Evolutionary conservation across 2,329 filamentous ascomycete genomes (phyloP).

Genomic region (Colletotrichum horii): DNA sequence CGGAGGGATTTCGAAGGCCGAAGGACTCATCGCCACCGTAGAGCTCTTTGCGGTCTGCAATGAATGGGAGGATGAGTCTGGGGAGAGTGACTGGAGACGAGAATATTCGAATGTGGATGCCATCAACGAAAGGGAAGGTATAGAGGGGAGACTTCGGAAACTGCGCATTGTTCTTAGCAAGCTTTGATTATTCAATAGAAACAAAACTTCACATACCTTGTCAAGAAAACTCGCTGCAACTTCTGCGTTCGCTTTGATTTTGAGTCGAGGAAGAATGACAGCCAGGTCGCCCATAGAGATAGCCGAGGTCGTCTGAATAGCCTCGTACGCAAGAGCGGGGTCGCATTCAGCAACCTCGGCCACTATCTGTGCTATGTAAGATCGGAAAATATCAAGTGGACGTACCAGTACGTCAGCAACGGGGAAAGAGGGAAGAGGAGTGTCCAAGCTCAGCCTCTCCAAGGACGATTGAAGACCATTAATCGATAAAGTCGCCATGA

Average conservation of each 20-base stretch:
- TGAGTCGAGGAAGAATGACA: conserved; percentile 34
- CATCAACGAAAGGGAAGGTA: conserved; percentile 57
- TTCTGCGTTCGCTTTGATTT: conserved; percentile 22
- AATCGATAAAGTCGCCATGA: conserved; percentile 64
- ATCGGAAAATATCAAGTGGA: conserved; percentile 35
- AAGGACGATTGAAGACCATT: conserved; percentile 63
- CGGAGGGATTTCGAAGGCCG: conserved; percentile 54
- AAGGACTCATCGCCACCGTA: conserved; percentile 66
- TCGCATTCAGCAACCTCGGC: conserved; percentile 25
- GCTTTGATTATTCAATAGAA: too few species aligned
- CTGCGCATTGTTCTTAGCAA: too few species aligned
- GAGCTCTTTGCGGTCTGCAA: conserved; percentile 57
- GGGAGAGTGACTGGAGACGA: conserved; percentile 64
- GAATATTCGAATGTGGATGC: conserved; percentile 69
- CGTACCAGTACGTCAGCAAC: conserved; percentile 27
- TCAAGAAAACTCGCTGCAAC: conserved; percentile 3
- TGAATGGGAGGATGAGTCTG: conserved; percentile 61
- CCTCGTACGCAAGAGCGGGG: conserved; percentile 28
- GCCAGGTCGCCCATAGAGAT: conserved; percentile 34
- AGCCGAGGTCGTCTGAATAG: conserved; percentile 30
- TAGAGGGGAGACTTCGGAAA: conserved; percentile 65
- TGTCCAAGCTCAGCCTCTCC: conserved; percentile 55
- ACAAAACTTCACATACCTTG: too few species aligned
- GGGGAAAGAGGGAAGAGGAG: conserved; percentile 28
- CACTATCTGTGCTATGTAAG: conserved; percentile 29